Conservation (phyloP, 2,329 filamentous ascomycete species). For the Fusarium chuoi region DNA sequence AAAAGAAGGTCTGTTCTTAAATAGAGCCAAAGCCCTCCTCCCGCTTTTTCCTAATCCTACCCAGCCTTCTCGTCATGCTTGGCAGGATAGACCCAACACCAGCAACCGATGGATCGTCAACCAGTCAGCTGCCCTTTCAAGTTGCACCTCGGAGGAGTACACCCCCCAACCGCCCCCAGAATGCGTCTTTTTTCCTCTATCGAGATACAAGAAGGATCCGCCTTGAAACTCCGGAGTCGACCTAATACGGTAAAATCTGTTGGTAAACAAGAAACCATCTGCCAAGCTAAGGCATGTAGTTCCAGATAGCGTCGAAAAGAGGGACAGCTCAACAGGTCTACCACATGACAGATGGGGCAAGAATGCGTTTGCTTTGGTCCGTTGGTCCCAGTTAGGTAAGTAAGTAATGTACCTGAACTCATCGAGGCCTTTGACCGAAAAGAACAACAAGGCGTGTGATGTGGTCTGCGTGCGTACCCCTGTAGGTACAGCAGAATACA, state of each 20-base stretch:
- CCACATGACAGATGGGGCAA: slow-evolving; percentile 23
- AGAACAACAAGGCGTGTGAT: slow-evolving; percentile 3
- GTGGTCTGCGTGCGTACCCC: slow-evolving; percentile 9
- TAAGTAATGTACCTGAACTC: slow-evolving; percentile 9
- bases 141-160: slow-evolving; percentile 9
- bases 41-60: background rate
- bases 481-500: background rate
- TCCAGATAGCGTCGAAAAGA: slow-evolving; percentile 16
- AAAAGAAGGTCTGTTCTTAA: slow-evolving; percentile 26
- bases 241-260: background rate
- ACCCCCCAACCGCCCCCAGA: background rate
- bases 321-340: slow-evolving; percentile 2
- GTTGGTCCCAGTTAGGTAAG: background rate
- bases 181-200: slow-evolving; percentile 35
- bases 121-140: slow-evolving; percentile 27
- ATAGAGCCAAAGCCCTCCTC: slow-evolving; percentile 17
- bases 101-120: background rate
- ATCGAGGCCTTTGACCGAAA: slow-evolving; percentile 10
- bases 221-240: background rate
- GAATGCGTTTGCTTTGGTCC: background rate
- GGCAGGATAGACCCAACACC: slow-evolving; percentile 19
- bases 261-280: background rate
- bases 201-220: slow-evolving; percentile 2
- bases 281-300: slow-evolving; percentile 24
- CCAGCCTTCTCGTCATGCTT: slow-evolving; percentile 32